Base-by-base conservation (phyloP, 2,329 filamentous ascomycete species). In the Curvularia eragrostidis region DNA sequence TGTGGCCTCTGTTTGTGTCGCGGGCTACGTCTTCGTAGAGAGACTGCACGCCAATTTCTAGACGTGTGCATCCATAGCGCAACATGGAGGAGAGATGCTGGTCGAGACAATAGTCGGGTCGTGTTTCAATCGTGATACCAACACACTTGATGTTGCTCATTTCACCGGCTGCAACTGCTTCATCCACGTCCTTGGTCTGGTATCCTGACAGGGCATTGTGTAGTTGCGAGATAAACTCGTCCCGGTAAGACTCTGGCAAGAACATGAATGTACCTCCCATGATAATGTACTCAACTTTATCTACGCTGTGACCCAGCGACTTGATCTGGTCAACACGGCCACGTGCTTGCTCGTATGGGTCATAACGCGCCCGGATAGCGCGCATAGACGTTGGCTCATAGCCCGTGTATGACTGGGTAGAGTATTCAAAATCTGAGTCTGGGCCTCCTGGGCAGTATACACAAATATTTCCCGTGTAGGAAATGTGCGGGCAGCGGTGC, bases 251-350 rank as follows among this genome's bases (percentile, higher is more conserved):
- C 70, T 93, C 88, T 8, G 94, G 85, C 24, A 99, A 80, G 2
- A 94, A 98, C 96, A 99, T 99, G 79, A 99, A 99, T 0, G 95
- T 99, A 65, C 95, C 95, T 59, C 95, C 95, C 95, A 99, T 99
- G 75, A 99, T 97, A 74, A 99, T 99, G 78, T 98, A 99, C 81
- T 99, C 95, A 23, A 99, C 95, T 78, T 99, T 99, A 80, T 99
- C 95, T 47, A 99, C 95, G 44, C 92, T 97, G 78, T 99, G 95
- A 0, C 95, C 95, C 0, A 99, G 84, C 1, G 91, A 91, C 77
- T 96, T 96, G 73, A 99, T 92, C 80, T 99, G 95, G 70, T 99
- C 96, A 5, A 99, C 94, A 67, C 95, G 88, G 41, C 95, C 95
- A 75, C 95, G 86, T 15, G 95, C 95, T 81, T 99, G 95, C 78